These are phyloP conservation scores for Ophiostoma angusticollis DNA, from an alignment of 2,329 filamentous ascomycete species.

Conservation along the genomic window DNA sequence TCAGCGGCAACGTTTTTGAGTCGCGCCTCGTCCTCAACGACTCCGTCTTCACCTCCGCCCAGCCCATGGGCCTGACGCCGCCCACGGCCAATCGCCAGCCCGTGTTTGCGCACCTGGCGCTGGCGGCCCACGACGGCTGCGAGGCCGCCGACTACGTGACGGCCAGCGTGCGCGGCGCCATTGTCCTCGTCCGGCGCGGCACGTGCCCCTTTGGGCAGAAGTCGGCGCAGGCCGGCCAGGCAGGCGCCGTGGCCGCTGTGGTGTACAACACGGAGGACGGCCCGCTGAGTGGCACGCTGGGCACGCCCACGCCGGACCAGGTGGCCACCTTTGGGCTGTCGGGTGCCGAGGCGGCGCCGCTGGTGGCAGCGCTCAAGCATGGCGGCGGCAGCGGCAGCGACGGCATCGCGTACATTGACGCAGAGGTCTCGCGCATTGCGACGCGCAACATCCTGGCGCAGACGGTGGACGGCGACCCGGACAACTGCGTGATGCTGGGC, in stretches of 20 bases:
- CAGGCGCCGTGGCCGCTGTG: slow-evolving; percentile 57
- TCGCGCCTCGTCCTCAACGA: slow-evolving; percentile 44
- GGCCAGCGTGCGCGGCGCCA: slow-evolving; percentile 41
- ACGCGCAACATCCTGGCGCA: slow-evolving; percentile 52
- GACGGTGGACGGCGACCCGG: slow-evolving; percentile 42
- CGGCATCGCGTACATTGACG: slow-evolving; percentile 46
- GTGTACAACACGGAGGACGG: slow-evolving; percentile 62
- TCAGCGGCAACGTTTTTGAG: slow-evolving; percentile 46
- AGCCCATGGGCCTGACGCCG: slow-evolving; percentile 53
- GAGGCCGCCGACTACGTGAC: slow-evolving; percentile 51
- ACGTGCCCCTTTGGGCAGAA: slow-evolving; percentile 60
- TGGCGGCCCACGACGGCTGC: slow-evolving; percentile 52
- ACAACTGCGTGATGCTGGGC: slow-evolving; percentile 54
- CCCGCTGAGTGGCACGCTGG: slow-evolving; percentile 54
- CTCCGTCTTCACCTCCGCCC: slow-evolving; percentile 34
- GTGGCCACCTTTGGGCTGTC: slow-evolving; percentile 58
- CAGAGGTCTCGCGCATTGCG: slow-evolving; percentile 38
- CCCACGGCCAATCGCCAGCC: slow-evolving; percentile 47
- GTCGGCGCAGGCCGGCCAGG: slow-evolving; percentile 51
- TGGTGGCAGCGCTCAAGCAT: slow-evolving; percentile 39
- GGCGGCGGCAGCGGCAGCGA: slow-evolving; percentile 34
- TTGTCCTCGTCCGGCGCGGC: slow-evolving; percentile 60
- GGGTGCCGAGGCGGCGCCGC: slow-evolving; percentile 41
- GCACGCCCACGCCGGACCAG: slow-evolving; percentile 43
- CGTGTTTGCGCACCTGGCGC: slow-evolving; percentile 46